phyloP scores from a whole-genome alignment of 116 monocot species.

The Posidonia oceanica region DNA sequence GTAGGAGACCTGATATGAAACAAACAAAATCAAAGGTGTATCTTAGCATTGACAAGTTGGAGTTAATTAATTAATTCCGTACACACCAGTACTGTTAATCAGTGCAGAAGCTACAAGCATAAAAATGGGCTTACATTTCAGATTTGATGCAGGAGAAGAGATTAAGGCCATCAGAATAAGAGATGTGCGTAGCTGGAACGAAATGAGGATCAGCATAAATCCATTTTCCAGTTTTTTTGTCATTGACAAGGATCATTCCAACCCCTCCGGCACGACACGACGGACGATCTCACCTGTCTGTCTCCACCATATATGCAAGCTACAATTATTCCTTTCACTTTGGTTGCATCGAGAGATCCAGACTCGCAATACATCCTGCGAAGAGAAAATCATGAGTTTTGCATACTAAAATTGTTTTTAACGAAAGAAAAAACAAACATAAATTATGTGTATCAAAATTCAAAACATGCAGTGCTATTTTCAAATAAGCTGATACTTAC shows the following conservation, averaged over 20 bases:
- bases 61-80: no score
- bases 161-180: conserved; percentile 22
- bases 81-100: no score
- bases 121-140: not conserved
- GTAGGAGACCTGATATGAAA: not conserved
- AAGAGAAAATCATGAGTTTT: not conserved
- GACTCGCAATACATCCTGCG: conserved; percentile 18
- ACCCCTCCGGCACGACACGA: conserved; percentile 28
- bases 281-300: conserved; percentile 24
- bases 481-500: conserved; percentile 16
- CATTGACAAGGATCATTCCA: conserved; percentile 39
- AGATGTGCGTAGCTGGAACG: conserved; percentile 52
- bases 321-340: conserved; percentile 48
- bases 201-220: conserved; percentile 44
- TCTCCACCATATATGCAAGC: no score
- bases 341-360: conserved; percentile 21
- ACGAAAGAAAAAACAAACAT: not conserved
- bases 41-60: no score
- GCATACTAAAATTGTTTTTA: no score
- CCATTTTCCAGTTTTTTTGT: conserved; percentile 16
- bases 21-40: not conserved
- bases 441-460: not conserved
- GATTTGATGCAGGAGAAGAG: conserved; percentile 44
- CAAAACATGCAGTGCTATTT: not conserved
- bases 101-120: no score